Evolutionary conservation across 2,329 filamentous ascomycete species (phyloP).

Genomic region (Colletotrichum nymphaeae): DNA sequence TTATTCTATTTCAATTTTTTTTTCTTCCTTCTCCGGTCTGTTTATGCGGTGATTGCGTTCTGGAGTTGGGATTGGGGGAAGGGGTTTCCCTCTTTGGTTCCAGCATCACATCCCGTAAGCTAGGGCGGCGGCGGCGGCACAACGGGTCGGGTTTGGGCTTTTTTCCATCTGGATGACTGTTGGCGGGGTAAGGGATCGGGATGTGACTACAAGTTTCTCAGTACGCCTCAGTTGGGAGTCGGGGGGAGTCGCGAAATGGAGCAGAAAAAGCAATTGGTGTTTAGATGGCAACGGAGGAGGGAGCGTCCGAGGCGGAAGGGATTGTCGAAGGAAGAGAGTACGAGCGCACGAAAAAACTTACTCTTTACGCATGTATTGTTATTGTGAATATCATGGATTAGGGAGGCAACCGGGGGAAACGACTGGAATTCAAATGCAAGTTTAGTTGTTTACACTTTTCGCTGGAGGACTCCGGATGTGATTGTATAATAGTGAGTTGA

Average conservation of each 20-base stretch:
- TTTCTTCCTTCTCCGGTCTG: neutral
- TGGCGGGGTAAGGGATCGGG: neutral
- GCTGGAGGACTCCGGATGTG: neutral
- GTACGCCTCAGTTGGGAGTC: neutral
- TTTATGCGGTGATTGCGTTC: constrained; percentile 5
- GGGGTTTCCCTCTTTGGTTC: constrained; percentile 19
- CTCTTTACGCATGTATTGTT: constrained; percentile 34
- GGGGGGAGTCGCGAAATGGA: neutral
- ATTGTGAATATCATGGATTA: constrained; percentile 35
- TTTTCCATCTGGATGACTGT: neutral
- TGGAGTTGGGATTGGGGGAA: constrained; percentile 33
- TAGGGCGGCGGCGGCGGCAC: constrained; percentile 1
- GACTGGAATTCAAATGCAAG: constrained; percentile 26
- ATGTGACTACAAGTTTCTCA: too few relatives aligned
- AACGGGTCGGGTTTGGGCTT: constrained; percentile 2
- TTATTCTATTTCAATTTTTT: neutral
- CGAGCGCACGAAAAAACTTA: constrained; percentile 20
- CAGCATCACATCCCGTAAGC: constrained; percentile 29
- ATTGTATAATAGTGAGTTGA: neutral
- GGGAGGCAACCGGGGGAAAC: constrained; percentile 1
- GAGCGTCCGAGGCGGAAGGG: neutral
- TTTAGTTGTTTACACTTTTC: constrained; percentile 5
- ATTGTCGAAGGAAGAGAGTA: constrained; percentile 4
- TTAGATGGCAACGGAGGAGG: neutral
- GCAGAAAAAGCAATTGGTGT: neutral